Evolutionary conservation across 1,284 basidiomycete species (phyloP), one percentile per base, ranked within the genome.

Genomic region (Agaricales sp.): DNA sequence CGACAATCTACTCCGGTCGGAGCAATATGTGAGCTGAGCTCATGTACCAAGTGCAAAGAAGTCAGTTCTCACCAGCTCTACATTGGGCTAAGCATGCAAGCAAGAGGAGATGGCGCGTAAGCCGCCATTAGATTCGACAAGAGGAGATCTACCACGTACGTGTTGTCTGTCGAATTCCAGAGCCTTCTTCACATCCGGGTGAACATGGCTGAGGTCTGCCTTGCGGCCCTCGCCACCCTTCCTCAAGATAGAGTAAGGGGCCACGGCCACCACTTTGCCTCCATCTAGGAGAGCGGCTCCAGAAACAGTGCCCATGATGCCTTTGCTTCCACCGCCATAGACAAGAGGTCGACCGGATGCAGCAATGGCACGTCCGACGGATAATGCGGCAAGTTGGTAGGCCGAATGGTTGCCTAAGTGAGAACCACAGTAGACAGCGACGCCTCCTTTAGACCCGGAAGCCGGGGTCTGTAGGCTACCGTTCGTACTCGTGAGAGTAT

Each of bases 261-360:
- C 71, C 43, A 96, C 71, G 3, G 92, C 93, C n/a, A 80, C 84
- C 11, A 89, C 88, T 39, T 74, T 68, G 1, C 92, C 90, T 13
- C 85, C 85, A 1, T 69, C 68, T 53, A 82, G 69, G 14, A 89
- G 67, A 0, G 77, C 82, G 1, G 88, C 69, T 24, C 76, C 71
- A 0, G 92, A 90, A 4, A 92, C 82, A 39, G 81, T 68, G 46
- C 92, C 92, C 92, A 96, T 96, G 55, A 94, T 74, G 0, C 92
- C 92, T 24, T 74, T 72, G 11, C 75, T 74, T 0, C 91, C 92
- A 14, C 92, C 93, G 3, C 92, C 92, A 61, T 96, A 96, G 1
- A 96, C 77, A 21, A 96, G 71, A 2, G 81, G 76, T 12, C 82
- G 72, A 3, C 73, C 68, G n/a, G 75, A 66, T 21, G 64, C 65